Evolutionary conservation across 345 rosid genomes (phyloP).

Genomic region (Xanthoceras sorbifolium): DNA sequence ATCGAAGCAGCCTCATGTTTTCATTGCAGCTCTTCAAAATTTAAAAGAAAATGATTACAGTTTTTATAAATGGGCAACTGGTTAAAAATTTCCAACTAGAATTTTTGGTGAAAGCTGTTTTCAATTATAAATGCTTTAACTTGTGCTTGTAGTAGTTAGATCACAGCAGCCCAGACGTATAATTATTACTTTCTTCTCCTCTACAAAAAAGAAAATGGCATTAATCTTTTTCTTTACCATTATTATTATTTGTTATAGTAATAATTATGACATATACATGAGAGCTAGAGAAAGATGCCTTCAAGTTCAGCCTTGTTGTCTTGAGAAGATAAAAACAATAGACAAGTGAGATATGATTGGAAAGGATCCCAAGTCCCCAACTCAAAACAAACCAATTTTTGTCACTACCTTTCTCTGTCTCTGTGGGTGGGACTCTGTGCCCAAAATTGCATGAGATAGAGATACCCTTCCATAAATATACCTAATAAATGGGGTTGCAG

Average conservation of each 20-base stretch:
- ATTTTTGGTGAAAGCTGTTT: background rate
- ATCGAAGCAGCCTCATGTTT: background rate
- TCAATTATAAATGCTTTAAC: too few relatives aligned
- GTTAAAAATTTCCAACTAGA: too few relatives aligned
- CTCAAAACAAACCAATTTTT: background rate
- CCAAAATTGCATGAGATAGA: background rate
- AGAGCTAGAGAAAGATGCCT: background rate
- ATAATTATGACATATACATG: background rate
- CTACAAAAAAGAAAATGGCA: background rate
- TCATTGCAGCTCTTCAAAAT: constrained; percentile 3
- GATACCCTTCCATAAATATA: constrained; percentile 11
- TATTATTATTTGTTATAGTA: background rate
- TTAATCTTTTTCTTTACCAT: background rate
- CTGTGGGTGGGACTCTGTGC: background rate
- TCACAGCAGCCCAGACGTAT: background rate
- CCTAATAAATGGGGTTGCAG: constrained; percentile 4
- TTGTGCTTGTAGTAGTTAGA: too few relatives aligned
- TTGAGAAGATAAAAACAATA: constrained; percentile 11
- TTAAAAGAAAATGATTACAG: background rate
- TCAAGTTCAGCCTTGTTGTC: background rate
- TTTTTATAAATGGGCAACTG: too few relatives aligned
- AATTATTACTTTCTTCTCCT: background rate
- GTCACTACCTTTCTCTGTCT: background rate
- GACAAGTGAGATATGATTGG: constrained; percentile 16
- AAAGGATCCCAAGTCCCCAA: background rate